Evolutionary conservation across 2,329 filamentous ascomycete genomes (phyloP).

Genomic region (Stachybotrys chlorohalonatus): DNA sequence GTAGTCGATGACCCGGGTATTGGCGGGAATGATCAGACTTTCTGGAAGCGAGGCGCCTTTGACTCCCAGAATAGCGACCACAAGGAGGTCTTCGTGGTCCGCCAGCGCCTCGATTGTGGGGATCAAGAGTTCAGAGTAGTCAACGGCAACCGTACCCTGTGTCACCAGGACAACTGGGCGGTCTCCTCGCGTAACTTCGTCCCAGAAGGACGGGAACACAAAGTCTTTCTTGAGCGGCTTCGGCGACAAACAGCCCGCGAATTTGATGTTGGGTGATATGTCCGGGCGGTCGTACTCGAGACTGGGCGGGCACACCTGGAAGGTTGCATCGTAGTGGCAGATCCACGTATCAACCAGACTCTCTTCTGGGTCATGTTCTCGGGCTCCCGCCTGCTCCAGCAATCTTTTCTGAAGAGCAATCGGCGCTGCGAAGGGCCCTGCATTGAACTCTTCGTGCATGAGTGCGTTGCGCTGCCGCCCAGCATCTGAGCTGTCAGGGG

Average conservation of each 20-base stretch:
- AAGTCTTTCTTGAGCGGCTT: constrained; percentile 17
- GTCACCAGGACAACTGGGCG: constrained; percentile 35
- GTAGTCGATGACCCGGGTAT: constrained; percentile 35
- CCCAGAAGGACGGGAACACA: constrained; percentile 35
- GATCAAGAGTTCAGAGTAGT: constrained; percentile 31
- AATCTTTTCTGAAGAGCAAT: constrained; percentile 13
- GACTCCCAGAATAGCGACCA: constrained; percentile 21
- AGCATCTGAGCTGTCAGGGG: constrained; percentile 24
- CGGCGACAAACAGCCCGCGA: constrained; percentile 31
- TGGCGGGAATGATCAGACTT: constrained; percentile 23
- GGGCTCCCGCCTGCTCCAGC: constrained; percentile 18
- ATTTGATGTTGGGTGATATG: constrained; percentile 28
- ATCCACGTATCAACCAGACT: constrained; percentile 17
- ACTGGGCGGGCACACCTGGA: constrained; percentile 28
- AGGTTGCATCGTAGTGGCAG: constrained; percentile 18
- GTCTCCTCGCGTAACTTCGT: constrained; percentile 21
- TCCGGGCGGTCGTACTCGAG: constrained; percentile 29
- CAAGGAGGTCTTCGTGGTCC: constrained; percentile 25
- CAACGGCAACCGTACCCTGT: constrained; percentile 34
- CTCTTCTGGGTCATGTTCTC: constrained; percentile 7
- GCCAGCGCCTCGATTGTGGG: constrained; percentile 34
- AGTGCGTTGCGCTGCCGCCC: constrained; percentile 23
- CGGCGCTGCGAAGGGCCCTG: constrained; percentile 12
- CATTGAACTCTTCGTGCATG: constrained; percentile 13
- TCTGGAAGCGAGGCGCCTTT: constrained; percentile 13